A percentile compares a stretch with the other conserved stretches of the same genome.
Evolutionary conservation across 164 flowering plant species (phyloP).

Genomic region (Sedum album): DNA sequence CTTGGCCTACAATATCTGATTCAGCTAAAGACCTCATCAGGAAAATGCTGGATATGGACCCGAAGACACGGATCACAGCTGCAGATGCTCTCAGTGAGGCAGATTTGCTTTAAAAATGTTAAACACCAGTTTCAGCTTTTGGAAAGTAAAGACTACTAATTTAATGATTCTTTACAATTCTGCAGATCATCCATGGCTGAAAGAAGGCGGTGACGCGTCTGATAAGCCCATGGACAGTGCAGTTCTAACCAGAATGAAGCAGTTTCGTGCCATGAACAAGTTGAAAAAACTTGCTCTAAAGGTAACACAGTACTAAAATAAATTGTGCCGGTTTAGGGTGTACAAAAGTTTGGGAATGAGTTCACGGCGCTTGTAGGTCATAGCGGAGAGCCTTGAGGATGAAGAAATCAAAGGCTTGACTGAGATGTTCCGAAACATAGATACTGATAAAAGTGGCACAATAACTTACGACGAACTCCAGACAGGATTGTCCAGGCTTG

Average conservation of each 20-base stretch:
- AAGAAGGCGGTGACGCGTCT: constrained; percentile 62
- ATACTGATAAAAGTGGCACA: constrained; percentile 82
- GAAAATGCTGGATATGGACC: constrained; percentile 66
- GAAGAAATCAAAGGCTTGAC: constrained; percentile 85
- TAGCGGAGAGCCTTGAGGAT: constrained; percentile 71
- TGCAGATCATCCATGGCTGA: constrained; percentile 86
- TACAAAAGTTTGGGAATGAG: not conserved
- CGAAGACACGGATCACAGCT: constrained; percentile 69
- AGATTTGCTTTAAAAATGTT: not conserved
- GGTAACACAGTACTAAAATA: constrained; percentile 25
- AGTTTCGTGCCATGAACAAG: constrained; percentile 92
- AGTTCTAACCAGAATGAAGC: constrained; percentile 78
- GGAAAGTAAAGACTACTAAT: not conserved
- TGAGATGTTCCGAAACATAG: constrained; percentile 86
- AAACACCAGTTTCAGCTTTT: not conserved
- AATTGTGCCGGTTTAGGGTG: not conserved
- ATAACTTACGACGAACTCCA: constrained; percentile 81
- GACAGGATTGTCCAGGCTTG: constrained; percentile 64
- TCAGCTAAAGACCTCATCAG: constrained; percentile 70
- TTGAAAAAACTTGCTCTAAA: constrained; percentile 79
- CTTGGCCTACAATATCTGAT: constrained; percentile 81
- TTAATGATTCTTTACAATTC: not conserved
- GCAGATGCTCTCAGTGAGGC: constrained; percentile 65
- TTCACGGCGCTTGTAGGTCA: constrained; percentile 40
- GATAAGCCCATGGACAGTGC: constrained; percentile 79